A percentile compares a stretch with the other conserved stretches of the same genome.
Conservation (phyloP, 306 rosid genomes). For the Potentilla sterilis region DNA sequence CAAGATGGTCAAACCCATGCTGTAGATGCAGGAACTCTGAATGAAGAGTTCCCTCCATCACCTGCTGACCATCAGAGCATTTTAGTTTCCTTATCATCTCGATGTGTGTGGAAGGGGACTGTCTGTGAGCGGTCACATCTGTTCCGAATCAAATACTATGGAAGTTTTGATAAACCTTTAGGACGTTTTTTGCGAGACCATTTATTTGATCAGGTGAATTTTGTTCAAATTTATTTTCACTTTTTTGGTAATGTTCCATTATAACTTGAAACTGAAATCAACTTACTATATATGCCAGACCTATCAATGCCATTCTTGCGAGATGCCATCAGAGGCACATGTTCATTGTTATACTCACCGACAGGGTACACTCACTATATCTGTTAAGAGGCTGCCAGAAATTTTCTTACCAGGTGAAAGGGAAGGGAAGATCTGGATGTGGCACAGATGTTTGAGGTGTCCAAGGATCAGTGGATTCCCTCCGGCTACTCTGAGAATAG, state of each 20-base stretch:
- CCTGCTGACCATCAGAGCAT: conserved; percentile 95
- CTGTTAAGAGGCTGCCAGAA: conserved; percentile 76
- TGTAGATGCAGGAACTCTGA: conserved; percentile 31
- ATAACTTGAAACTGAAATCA: conserved; percentile 23
- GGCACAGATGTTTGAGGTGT: conserved; percentile 97
- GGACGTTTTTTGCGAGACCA: conserved; percentile 87
- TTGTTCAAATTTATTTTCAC: conserved; percentile 15
- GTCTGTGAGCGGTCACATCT: conserved; percentile 95
- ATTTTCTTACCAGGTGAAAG: conserved; percentile 80
- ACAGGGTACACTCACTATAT: conserved; percentile 95
- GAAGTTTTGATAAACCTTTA: conserved; percentile 87
- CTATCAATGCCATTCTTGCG: conserved; percentile 77
- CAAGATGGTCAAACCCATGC: conserved; percentile 37
- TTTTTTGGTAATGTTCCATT: conserved; percentile 15
- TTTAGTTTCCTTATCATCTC: conserved; percentile 90
- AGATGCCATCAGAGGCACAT: conserved; percentile 96
- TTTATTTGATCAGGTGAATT: conserved; percentile 88
- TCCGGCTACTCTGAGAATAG: conserved; percentile 83
- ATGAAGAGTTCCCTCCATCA: conserved; percentile 85
- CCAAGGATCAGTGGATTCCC: conserved; percentile 90
- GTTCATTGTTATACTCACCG: conserved; percentile 94
- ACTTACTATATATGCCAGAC: conserved; percentile 47
- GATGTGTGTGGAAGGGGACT: conserved; percentile 98
- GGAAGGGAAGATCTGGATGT: conserved; percentile 99
- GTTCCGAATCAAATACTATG: conserved; percentile 92